Evolutionary conservation across 1,284 basidiomycete genomes (phyloP), one percentile per base, ranked within the genome.

Genomic region (Cystobasidium slooffiae): DNA sequence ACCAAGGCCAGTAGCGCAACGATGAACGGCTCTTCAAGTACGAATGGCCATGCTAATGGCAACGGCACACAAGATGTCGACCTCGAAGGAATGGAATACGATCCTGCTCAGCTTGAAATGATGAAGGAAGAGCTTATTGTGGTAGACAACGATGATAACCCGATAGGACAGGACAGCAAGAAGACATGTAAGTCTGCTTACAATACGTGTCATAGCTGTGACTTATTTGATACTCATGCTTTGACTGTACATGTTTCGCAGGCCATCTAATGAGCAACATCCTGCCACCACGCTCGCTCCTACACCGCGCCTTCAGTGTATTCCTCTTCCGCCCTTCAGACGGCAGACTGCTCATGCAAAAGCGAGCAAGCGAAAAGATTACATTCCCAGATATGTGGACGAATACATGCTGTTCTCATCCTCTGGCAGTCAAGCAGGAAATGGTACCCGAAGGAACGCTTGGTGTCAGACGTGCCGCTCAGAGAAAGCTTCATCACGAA

Each of bases 381-480:
- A 99, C 97, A 1, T 99, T 99, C 85, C 97, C 97, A 1, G 89
- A 93, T 82, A 95, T 98, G 93, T 99, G 97, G 97, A 99, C 97
- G 52, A 99, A 99, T 84, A 99, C 97, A 3, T 99, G 97, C 83
- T 99, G 97, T 85, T 97, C 93, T 43, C 97, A 99, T 97, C 97
- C 97, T 18, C 86, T 99, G 69, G 84, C 84, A 55, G 85, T 85
- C 78, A 83, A 83, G 76, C 89, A 92, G 77, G 97, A 99, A 84
- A 91, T 95, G 73, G 82, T 83, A 47, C 81, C 81, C 59, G 82
- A 86, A 80, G 87, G 89, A 47, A 92, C 97, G 82, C 88, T 78
- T 84, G 85, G 86, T 73, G 95, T 97, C 22, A 88, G 90, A 68
- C 84, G 89, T 31, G 97, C 97, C 37, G 96, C 95, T 4, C 91